Evolutionary conservation across 768 basidiomycete genomes (phyloP), one percentile per base, ranked within the genome.

Genomic region (Agaricus sinodeliciosus): DNA sequence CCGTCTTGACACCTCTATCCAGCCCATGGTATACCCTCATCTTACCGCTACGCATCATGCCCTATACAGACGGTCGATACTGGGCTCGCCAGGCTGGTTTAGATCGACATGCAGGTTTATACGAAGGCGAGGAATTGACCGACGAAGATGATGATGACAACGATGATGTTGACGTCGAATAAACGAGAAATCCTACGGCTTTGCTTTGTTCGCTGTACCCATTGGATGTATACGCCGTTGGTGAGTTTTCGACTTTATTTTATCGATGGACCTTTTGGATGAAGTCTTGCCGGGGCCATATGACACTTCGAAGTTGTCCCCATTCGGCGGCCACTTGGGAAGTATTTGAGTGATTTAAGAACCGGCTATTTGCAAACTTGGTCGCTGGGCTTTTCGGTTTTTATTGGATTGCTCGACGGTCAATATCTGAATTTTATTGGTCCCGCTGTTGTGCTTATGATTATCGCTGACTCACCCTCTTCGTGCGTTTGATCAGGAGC

Each of bases 91-190:
- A 76, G 16, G 70, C 76, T 8, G 91, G 89, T 12, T 78, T 81
- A 58, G 74, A 78, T 39, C 67, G 73, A 15, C 85, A 89, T 57
- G 62, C 66, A 2, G 86, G 87, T 4, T 66, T 94, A 2, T 69
- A 76, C n/a, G 73, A 72, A 28, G 88, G 85, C 15, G 95, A 94
- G 54, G 91, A 94, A 62, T 69, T 97, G 56, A 97, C 95, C 3
- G 90, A 93, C 59, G 93, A 94, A 18, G 83, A 82, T 6, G 81
- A 94, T 16, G 83, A 82, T 6, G 81, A 81, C 9, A 75, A 78
- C 1, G 65, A 63, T 19, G 63, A 58, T 42, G 19, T 48, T 19
- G 25, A 48, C 12, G n/a, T 46, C 18, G 8, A 31, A 22, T 27
- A 26, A 48, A 48, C 28, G 16, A 39, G 31, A 31, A 27, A 7